Evolutionary conservation across 1,284 basidiomycete species (phyloP).

Genomic region (Sanghuangporus baumii): DNA sequence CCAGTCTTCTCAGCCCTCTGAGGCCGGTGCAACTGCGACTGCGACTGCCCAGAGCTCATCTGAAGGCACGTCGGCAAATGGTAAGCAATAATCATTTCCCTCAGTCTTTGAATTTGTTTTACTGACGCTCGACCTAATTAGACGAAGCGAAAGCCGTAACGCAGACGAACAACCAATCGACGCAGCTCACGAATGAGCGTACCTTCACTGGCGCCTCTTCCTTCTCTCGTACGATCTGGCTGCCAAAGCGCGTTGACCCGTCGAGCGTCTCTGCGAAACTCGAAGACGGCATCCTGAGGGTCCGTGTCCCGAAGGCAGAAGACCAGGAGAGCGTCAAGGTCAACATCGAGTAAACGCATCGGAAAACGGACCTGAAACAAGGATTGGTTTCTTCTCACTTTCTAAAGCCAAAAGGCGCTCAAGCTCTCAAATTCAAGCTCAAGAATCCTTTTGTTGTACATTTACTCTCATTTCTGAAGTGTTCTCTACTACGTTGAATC

Average conservation of each 20-base stretch:
- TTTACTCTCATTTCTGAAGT: too few species aligned
- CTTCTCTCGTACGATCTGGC: slow-evolving; percentile 65
- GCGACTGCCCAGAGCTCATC: neutral
- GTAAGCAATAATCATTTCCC: neutral
- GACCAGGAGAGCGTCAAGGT: slow-evolving; percentile 46
- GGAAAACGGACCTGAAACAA: neutral
- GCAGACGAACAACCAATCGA: slow-evolving; percentile 31
- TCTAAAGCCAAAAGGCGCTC: too few species aligned
- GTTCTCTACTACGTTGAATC: too few species aligned
- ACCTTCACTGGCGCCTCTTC: slow-evolving; percentile 46
- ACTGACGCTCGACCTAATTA: neutral
- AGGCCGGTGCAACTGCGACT: neutral
- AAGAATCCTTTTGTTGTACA: too few species aligned
- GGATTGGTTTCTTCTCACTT: neutral
- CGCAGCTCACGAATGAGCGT: slow-evolving; percentile 53
- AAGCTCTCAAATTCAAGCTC: too few species aligned
- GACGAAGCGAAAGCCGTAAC: slow-evolving; percentile 27
- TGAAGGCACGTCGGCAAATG: slow-evolving; percentile 5
- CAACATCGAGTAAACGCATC: slow-evolving; percentile 19
- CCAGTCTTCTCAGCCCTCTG: slow-evolving; percentile 14
- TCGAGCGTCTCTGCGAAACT: slow-evolving; percentile 58
- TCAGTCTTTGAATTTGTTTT: neutral
- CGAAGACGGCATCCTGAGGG: slow-evolving; percentile 60
- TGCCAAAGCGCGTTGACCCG: slow-evolving; percentile 58
- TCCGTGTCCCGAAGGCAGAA: slow-evolving; percentile 55